These are phyloP conservation scores for Rhexocercosporidium sp. DNA, from an alignment of 2,329 filamentous ascomycete genomes.

Conservation along the genomic window DNA sequence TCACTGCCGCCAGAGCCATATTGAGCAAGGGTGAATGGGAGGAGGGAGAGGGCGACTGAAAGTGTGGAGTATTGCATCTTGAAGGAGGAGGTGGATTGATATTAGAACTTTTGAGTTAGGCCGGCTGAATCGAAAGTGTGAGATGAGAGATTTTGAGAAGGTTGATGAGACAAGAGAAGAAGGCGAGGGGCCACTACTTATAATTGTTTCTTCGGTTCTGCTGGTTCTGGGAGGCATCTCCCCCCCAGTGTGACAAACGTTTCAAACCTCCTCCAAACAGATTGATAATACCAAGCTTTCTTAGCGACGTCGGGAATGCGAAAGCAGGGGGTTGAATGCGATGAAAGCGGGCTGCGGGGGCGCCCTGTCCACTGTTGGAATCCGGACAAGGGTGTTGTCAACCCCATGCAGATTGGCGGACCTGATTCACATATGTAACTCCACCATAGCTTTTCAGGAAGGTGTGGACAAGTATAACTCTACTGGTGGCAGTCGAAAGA, in stretches of 20 bases:
- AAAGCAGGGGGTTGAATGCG: neutral
- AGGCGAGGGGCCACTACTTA: neutral
- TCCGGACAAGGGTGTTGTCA: neutral
- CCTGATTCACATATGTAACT: conserved; percentile 12
- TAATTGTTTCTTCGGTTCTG: neutral
- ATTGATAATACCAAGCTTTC: conserved; percentile 15
- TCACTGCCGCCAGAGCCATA: conserved; percentile 13
- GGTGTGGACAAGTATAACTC: neutral
- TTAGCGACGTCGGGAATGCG: conserved; percentile 1
- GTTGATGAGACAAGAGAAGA: neutral
- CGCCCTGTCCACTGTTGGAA: neutral
- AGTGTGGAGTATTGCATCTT: conserved; percentile 38
- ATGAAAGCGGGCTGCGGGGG: neutral
- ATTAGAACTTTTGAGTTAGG: conserved; percentile 12
- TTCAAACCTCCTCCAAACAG: neutral
- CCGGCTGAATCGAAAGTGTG: conserved; percentile 4
- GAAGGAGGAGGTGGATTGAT: conserved; percentile 25
- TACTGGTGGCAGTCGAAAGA: neutral
- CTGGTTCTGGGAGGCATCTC: neutral
- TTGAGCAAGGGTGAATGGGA: conserved; percentile 33
- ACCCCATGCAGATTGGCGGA: neutral
- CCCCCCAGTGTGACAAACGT: conserved; percentile 8
- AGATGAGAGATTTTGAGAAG: conserved; percentile 5
- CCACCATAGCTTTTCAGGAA: neutral
- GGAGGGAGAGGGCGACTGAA: conserved; percentile 27